These are phyloP conservation scores for Guillardia theta DNA, from an alignment of 78 protist genomes.

Conservation along the genomic window DNA sequence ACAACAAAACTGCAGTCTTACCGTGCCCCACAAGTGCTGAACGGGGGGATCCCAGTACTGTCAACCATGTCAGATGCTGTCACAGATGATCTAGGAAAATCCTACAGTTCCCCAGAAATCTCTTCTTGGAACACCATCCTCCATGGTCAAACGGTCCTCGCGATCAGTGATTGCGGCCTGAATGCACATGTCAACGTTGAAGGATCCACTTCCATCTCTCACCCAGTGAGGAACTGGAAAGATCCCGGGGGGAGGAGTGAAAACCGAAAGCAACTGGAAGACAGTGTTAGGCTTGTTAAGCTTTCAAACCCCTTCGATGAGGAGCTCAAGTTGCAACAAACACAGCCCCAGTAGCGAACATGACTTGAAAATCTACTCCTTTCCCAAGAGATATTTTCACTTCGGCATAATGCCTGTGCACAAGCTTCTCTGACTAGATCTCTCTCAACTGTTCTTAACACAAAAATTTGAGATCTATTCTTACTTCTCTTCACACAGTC, in stretches of 20 bases:
- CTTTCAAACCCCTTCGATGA: no score
- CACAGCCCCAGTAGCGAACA: no score
- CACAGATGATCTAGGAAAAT: background rate
- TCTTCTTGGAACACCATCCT: background rate
- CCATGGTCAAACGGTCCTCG: constrained; percentile 3
- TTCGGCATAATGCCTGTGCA: no score
- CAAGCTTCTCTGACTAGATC: no score
- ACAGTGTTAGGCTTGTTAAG: no score
- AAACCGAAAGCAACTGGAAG: background rate
- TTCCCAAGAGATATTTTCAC: no score
- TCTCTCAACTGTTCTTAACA: no score
- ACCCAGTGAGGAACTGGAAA: constrained; percentile 35
- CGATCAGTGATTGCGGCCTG: constrained; percentile 22
- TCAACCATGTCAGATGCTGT: background rate
- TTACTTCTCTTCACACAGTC: no score
- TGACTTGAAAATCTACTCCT: no score
- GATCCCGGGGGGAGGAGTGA: background rate
- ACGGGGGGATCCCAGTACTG: constrained; percentile 19
- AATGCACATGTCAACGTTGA: background rate
- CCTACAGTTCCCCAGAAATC: constrained; percentile 40
- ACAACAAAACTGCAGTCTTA: background rate
- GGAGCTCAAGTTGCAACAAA: no score
- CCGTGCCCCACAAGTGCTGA: constrained; percentile 19
- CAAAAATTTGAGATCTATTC: no score
- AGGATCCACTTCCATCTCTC: background rate